These are phyloP conservation scores for Suhomyces coccinellae DNA, from an alignment of 1,139 yeast species.

Conservation along the genomic window DNA sequence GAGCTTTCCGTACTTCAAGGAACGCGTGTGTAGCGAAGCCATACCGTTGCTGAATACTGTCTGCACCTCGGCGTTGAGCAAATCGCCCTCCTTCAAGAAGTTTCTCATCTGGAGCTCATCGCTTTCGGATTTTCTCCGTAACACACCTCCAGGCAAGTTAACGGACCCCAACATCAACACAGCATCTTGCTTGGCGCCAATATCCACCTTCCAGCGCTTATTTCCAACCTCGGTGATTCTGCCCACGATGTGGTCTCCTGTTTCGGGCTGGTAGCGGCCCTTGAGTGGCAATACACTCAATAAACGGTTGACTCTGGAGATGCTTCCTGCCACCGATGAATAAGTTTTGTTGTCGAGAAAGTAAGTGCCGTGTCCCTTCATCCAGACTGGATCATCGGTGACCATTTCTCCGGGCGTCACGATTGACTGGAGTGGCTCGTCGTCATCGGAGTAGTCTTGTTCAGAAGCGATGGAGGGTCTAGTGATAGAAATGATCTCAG, in stretches of 20 bases:
- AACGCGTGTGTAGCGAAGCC: slow-evolving; percentile 92
- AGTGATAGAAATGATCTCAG: slow-evolving; percentile 40
- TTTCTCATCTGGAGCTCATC: slow-evolving; percentile 97
- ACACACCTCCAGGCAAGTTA: slow-evolving; percentile 94
- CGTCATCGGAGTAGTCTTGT: slow-evolving; percentile 35
- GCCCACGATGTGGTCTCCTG: slow-evolving; percentile 96
- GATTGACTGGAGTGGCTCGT: slow-evolving; percentile 27
- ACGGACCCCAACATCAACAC: slow-evolving; percentile 92
- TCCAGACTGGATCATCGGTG: slow-evolving; percentile 95
- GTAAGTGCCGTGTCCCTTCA: slow-evolving; percentile 98
- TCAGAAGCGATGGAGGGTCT: slow-evolving; percentile 30
- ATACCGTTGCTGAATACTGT: slow-evolving; percentile 85
- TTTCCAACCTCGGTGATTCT: slow-evolving; percentile 92
- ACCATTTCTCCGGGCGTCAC: slow-evolving; percentile 98
- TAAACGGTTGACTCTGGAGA: slow-evolving; percentile 81
- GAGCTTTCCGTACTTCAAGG: slow-evolving; percentile 90
- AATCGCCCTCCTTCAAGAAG: slow-evolving; percentile 94
- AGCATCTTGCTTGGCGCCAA: slow-evolving; percentile 92
- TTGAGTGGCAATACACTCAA: slow-evolving; percentile 83
- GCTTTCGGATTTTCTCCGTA: slow-evolving; percentile 88
- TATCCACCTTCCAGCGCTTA: slow-evolving; percentile 95
- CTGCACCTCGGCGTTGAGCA: slow-evolving; percentile 94
- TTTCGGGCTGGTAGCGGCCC: slow-evolving; percentile 88
- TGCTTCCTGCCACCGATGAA: slow-evolving; percentile 90
- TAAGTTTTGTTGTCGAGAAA: slow-evolving; percentile 69